Percentiles rank a stretch among this genome's conserved stretches.
Evolutionary conservation across 192 early-diverging fungal species (phyloP).

Genomic region (Linnemannia exigua): DNA sequence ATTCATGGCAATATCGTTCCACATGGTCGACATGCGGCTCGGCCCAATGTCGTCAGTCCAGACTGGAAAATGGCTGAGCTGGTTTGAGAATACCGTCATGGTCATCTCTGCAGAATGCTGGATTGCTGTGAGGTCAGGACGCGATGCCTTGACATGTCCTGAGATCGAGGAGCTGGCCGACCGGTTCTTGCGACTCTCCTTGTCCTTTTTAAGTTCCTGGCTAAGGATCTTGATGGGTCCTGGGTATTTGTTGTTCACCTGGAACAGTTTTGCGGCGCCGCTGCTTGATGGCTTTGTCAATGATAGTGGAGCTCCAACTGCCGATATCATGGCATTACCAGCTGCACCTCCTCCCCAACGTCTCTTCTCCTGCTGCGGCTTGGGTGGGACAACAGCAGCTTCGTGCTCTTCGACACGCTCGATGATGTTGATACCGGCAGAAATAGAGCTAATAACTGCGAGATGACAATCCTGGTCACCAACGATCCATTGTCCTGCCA

Average conservation of each 20-base stretch:
- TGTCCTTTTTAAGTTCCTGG: conserved; percentile 53
- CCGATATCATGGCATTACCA: conserved; percentile 51
- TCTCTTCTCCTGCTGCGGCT: conserved; percentile 52
- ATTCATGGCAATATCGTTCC: conserved; percentile 68
- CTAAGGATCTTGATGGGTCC: conserved; percentile 48
- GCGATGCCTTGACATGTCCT: conserved; percentile 21
- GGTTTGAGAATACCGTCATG: conserved; percentile 78
- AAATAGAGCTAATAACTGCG: conserved; percentile 77
- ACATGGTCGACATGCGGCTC: conserved; percentile 70
- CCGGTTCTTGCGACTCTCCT: conserved; percentile 41
- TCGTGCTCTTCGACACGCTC: conserved; percentile 68
- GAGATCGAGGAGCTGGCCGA: conserved; percentile 45
- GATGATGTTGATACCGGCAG: conserved; percentile 76
- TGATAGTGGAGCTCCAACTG: conserved; percentile 43
- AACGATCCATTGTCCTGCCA: conserved; percentile 83
- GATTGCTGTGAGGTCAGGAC: conserved; percentile 67
- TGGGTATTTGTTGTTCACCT: conserved; percentile 55
- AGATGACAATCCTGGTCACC: conserved; percentile 77
- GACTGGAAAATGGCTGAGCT: conserved; percentile 80
- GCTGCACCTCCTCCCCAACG: conserved; percentile 46
- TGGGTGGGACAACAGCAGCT: conserved; percentile 54
- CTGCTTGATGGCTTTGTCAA: conserved; percentile 41
- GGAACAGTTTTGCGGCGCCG: conserved; percentile 42
- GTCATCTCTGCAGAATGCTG: conserved; percentile 82
- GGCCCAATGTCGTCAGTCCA: conserved; percentile 73